These are phyloP conservation scores for Corchorus olitorius DNA, from an alignment of 345 rosid species.

Conservation along the genomic window DNA sequence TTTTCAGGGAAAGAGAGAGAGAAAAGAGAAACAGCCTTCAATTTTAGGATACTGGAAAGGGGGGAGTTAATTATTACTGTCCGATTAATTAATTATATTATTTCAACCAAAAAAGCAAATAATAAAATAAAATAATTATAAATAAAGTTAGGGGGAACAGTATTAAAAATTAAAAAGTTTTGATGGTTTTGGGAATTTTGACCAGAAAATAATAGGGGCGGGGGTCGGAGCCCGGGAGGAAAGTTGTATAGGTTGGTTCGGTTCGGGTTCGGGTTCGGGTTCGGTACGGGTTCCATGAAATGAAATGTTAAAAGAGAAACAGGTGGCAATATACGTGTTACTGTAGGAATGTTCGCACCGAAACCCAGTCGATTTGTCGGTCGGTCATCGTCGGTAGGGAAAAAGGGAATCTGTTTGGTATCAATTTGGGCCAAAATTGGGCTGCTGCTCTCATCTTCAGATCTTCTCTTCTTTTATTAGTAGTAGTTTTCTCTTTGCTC, in stretches of 20 bases:
- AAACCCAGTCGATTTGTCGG: constrained; percentile 7
- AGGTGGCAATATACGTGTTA: background rate
- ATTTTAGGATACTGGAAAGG: background rate
- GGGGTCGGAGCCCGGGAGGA: too few species aligned
- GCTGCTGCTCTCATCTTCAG: too few species aligned
- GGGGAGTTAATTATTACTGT: background rate
- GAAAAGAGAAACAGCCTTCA: background rate
- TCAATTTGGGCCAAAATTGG: background rate
- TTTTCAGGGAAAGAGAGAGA: background rate
- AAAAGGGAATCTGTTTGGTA: background rate
- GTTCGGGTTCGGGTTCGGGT: too few species aligned
- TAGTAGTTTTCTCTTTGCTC: too few species aligned
- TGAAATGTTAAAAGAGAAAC: background rate
- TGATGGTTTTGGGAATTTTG: too few species aligned
- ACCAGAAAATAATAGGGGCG: too few species aligned
- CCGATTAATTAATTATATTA: background rate
- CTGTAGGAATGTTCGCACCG: constrained; percentile 12
- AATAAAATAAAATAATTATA: background rate
- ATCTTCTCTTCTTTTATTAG: too few species aligned
- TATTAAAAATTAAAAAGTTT: too few species aligned
- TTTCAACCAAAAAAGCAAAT: background rate
- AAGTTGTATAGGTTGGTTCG: too few species aligned
- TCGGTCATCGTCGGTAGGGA: background rate
- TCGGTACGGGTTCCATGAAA: too few species aligned
- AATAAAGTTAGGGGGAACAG: too few species aligned